Evolutionary conservation across 225 moss, liverwort and hornwort species (phyloP), one percentile per base, ranked within the genome.

Genomic region (Thuidium tamariscinum): DNA sequence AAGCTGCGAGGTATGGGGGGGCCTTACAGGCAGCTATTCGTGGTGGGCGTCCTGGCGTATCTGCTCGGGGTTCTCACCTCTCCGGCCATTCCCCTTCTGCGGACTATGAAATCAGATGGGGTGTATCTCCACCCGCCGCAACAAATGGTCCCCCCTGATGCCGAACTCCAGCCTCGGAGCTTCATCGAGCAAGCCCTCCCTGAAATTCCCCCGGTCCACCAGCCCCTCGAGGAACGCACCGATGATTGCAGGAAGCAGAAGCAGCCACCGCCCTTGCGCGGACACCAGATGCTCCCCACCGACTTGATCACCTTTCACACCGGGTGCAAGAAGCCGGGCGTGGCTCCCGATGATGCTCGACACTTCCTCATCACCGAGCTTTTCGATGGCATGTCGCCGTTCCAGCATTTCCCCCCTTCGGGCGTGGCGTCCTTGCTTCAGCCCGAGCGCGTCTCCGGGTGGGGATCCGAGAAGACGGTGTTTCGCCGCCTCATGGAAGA

Each of bases 401-500:
- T 87, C 72, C 83, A 90, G 48, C 51, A 76, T 11, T 99, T 99
- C n/a, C 98, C 98, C 1, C 90, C 95, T 5, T 36, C 66, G 15
- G 91, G 91, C 27, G 93, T 90, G 26, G 86, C 63, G 15, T 63
- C 87, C 4, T 62, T 96, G 11, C 82, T 97, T 16, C 87, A 91
- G 62, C 73, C 84, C 59, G 91, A 91, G 87, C 88, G 88, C 23
- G 82, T 97, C 62, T 93, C 92, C 72, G 98, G 98, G 13, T 97
- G 98, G 98, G 98, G 98, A 12, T 93, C 96, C 16, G 78, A 93
- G 37, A 92, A 14, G 62, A 75, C 92, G 3, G 97, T 99, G 36
- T 99, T 99, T 76, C 89, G 94, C 81, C 89, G 96, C 65, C 92
- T 99, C 41, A 92, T 99, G 90, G 54, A 84, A 52, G 98, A 99